Evolutionary conservation across 2,329 filamentous ascomycete genomes (phyloP).

Genomic region (Penicillium sp.): DNA sequence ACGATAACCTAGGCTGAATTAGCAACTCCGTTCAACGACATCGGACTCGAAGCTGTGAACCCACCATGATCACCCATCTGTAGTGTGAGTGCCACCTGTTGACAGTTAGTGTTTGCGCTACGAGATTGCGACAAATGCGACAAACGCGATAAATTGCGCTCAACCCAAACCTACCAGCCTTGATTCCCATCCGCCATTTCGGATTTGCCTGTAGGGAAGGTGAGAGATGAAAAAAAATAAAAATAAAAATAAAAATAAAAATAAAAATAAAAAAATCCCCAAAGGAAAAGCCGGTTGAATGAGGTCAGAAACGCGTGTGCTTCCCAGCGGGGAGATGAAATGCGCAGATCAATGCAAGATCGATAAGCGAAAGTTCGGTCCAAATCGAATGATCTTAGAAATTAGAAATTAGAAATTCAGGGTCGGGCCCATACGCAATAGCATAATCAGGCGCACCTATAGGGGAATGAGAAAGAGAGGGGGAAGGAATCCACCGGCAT

Average conservation of each 20-base stretch:
- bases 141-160: not conserved
- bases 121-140: not conserved
- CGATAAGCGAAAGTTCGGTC: not conserved
- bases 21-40: not conserved
- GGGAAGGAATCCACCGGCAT: not conserved
- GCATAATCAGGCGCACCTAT: not conserved
- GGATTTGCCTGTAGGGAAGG: not conserved
- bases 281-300: not conserved
- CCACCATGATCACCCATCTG: conserved; percentile 74
- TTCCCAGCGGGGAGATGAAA: not conserved
- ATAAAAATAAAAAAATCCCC: too few relatives aligned
- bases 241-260: too few relatives aligned
- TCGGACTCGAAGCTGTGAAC: not conserved
- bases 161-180: not conserved
- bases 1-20: conserved; percentile 54
- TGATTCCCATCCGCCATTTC: not conserved
- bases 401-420: not conserved
- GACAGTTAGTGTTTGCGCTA: not conserved
- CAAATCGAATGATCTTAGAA: not conserved
- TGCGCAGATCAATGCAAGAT: not conserved
- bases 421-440: not conserved
- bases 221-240: not conserved
- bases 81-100: conserved; percentile 57
- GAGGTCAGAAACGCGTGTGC: not conserved
- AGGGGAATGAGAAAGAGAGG: not conserved